phyloP scores from a whole-genome alignment of 257 asterid species.

The Solanum sitiens region DNA sequence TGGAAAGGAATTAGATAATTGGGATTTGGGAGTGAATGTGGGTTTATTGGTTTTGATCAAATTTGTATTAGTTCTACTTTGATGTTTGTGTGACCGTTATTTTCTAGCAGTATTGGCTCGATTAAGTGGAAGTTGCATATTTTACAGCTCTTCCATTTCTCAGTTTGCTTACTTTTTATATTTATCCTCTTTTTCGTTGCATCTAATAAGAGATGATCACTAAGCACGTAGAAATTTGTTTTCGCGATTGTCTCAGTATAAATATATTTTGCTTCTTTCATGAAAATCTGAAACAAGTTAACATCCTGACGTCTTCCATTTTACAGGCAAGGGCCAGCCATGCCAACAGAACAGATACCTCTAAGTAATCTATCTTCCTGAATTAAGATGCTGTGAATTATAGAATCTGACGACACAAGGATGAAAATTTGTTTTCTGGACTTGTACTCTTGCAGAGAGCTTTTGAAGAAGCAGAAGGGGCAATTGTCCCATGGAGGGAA shows the following conservation, averaged over 20 bases:
- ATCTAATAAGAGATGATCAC: not conserved
- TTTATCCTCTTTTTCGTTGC: not conserved
- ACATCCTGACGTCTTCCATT: not conserved
- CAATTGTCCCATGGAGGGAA: slow-evolving; percentile 1
- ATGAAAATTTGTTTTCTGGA: not conserved
- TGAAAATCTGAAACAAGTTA: not conserved
- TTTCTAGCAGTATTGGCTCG: not conserved
- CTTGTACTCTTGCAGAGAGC: not conserved
- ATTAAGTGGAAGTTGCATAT: not conserved
- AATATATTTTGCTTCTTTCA: not conserved
- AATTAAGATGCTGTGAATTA: not conserved
- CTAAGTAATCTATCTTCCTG: slow-evolving; percentile 5
- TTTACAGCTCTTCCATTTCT: not conserved
- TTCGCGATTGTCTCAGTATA: not conserved
- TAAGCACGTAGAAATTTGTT: not conserved
- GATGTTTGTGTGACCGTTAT: not conserved
- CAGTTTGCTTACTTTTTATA: not conserved
- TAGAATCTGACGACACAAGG: not conserved
- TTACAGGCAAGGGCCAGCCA: not conserved
- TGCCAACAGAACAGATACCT: not conserved
- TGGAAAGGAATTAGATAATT: not conserved
- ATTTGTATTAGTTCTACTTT: not conserved
- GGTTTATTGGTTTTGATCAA: not conserved
- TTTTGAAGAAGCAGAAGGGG: not conserved
- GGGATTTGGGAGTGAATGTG: not conserved